phyloP scores from a whole-genome alignment of 2,329 filamentous ascomycete genomes.

The Colletotrichum viniferum region DNA sequence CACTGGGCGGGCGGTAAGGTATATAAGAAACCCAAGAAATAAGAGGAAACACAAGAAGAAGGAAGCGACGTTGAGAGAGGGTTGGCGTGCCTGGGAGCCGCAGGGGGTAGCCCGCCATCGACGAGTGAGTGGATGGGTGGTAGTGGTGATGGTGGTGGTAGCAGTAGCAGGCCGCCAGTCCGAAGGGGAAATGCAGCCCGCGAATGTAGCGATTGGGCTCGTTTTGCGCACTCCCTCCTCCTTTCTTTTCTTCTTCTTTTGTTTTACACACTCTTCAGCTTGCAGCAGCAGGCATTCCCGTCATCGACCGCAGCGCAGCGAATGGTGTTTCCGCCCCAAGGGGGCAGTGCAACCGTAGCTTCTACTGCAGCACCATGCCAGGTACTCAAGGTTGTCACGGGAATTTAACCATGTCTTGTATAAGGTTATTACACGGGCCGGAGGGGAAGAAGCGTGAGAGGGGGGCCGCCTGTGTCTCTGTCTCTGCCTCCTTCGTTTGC shows the following conservation, averaged over 20 bases:
- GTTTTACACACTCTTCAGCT: background rate
- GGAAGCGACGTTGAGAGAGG: background rate
- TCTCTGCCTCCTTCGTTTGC: background rate
- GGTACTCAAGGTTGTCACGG: background rate
- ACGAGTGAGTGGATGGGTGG: background rate
- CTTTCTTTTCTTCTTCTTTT: background rate
- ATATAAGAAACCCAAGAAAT: background rate
- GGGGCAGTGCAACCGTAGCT: background rate
- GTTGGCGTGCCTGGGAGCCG: background rate
- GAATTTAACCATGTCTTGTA: background rate
- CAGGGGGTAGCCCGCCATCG: background rate
- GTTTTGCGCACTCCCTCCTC: background rate
- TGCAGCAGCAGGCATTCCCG: background rate
- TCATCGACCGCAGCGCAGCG: background rate
- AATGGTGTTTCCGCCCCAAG: background rate
- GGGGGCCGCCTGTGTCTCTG: background rate
- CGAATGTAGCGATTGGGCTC: background rate
- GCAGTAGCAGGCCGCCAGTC: background rate
- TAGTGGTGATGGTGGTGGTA: background rate
- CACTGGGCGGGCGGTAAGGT: background rate
- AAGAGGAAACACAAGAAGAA: background rate
- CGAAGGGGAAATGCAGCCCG: background rate
- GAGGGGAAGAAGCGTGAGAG: background rate
- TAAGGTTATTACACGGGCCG: constrained; percentile 1
- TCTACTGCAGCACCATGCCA: background rate